Conservation (phyloP, 1,284 basidiomycete genomes). For the Prillingera fragicola region DNA sequence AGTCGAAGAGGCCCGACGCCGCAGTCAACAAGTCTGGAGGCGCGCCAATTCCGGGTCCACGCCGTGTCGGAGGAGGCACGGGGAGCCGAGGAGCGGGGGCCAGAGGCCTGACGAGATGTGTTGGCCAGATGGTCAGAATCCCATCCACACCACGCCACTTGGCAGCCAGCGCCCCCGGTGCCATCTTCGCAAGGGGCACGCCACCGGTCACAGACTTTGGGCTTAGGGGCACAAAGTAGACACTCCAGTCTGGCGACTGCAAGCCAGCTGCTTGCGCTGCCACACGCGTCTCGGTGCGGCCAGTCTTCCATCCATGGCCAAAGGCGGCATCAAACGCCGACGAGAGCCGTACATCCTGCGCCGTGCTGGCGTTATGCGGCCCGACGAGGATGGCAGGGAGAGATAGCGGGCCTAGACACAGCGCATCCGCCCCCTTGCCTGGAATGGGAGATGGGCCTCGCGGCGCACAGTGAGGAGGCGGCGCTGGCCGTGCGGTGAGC, state of each 20-base stretch:
- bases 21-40: conserved; percentile 24
- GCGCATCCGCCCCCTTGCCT: conserved; percentile 3
- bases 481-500: conserved; percentile 5
- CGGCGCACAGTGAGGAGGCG: conserved; percentile 9
- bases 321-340: conserved; percentile 20
- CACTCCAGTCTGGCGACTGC: conserved; percentile 23
- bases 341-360: conserved; percentile 16
- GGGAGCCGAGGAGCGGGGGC: conserved; percentile 1
- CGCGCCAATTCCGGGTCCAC: conserved; percentile 7
- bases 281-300: conserved; percentile 17
- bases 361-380: conserved; percentile 4
- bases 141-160: conserved; percentile 22
- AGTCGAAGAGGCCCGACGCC: conserved; percentile 32
- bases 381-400: conserved; percentile 27
- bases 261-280: conserved; percentile 13
- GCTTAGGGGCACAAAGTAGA: conserved; percentile 35
- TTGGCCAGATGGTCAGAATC: conserved; percentile 39
- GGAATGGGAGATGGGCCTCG: background rate
- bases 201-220: too few relatives aligned
- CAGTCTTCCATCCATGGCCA: conserved; percentile 24
- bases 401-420: conserved; percentile 18
- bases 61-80: background rate
- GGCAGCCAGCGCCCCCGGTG: conserved; percentile 7
- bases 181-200: conserved; percentile 5
- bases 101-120: conserved; percentile 21